These are phyloP conservation scores for Marasmius oreades DNA, from an alignment of 1,284 basidiomycete genomes.

Conservation along the genomic window DNA sequence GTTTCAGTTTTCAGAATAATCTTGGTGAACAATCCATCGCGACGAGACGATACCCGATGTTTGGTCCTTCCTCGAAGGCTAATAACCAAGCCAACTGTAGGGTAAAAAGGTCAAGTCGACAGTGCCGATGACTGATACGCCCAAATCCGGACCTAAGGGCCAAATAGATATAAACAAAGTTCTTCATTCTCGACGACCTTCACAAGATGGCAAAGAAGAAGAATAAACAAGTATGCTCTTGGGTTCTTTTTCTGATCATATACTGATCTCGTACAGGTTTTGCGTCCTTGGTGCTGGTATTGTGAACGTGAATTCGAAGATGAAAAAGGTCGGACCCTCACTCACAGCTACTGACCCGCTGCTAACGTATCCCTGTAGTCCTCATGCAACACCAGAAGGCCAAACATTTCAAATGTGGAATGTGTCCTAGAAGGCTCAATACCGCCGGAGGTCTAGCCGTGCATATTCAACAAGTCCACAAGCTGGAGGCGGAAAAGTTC, in stretches of 20 bases:
- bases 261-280: conserved; percentile 46
- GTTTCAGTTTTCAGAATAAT: too few relatives aligned
- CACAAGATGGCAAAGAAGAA: conserved; percentile 5
- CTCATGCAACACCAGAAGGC: conserved; percentile 99
- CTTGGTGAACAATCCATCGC: too few relatives aligned
- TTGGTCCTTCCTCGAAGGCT: too few relatives aligned
- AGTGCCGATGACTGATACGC: too few relatives aligned
- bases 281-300: conserved; percentile 97
- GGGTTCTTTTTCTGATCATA: background rate
- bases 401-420: conserved; percentile 97
- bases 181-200: background rate
- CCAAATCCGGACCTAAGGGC: background rate
- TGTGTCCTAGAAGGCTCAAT: conserved; percentile 94
- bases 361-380: conserved; percentile 46
- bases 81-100: too few relatives aligned
- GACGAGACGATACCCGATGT: too few relatives aligned
- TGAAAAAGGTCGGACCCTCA: conserved; percentile 71
- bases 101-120: too few relatives aligned
- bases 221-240: background rate
- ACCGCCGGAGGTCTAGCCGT: conserved; percentile 98
- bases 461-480: conserved; percentile 98
- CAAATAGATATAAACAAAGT: background rate
- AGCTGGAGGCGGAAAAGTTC: conserved; percentile 94
- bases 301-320: conserved; percentile 99
- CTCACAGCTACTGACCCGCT: background rate